phyloP scores from a whole-genome alignment of 768 basidiomycete species.

The Omphalotus guepiniiformis region DNA sequence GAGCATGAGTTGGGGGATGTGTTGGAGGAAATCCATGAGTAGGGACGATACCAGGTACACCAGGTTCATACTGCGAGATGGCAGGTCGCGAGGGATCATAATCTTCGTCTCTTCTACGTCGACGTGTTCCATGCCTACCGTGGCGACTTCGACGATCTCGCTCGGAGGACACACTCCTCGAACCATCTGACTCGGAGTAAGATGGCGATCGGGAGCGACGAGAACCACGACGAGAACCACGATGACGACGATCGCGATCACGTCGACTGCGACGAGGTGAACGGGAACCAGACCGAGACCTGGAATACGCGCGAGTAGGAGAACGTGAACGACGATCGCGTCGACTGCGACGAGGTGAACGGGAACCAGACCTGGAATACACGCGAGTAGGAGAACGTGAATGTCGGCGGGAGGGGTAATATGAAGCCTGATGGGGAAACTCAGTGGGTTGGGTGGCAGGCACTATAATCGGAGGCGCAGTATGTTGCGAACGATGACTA shows the following conservation, averaged over 20 bases:
- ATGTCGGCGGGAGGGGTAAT: background rate
- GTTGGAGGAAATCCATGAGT: slow-evolving; percentile 1
- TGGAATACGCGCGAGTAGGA: slow-evolving; percentile 16
- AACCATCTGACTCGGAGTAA: slow-evolving; percentile 14
- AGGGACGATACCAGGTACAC: slow-evolving; percentile 9
- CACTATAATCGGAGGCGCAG: slow-evolving; percentile 10
- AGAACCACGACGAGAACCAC: slow-evolving; percentile 14
- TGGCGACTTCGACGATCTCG: slow-evolving; percentile 8
- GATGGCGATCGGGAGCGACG: slow-evolving; percentile 15
- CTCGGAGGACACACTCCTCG: slow-evolving; percentile 18
- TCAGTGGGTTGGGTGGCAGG: background rate
- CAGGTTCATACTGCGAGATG: slow-evolving; percentile 10
- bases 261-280: slow-evolving; percentile 9
- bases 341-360: background rate
- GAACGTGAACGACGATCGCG: slow-evolving; percentile 16
- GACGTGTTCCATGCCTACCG: slow-evolving; percentile 7
- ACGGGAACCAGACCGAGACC: slow-evolving; percentile 23
- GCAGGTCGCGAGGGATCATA: slow-evolving; percentile 11
- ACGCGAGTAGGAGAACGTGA: slow-evolving; percentile 14
- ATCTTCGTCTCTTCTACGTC: background rate
- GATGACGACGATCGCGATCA: slow-evolving; percentile 1
- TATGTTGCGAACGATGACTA: slow-evolving; percentile 1
- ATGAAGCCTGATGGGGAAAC: background rate
- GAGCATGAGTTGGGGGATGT: slow-evolving; percentile 21
- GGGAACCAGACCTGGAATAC: background rate